Conservation (phyloP, 768 basidiomycete genomes). For the Auricularia sp. region DNA sequence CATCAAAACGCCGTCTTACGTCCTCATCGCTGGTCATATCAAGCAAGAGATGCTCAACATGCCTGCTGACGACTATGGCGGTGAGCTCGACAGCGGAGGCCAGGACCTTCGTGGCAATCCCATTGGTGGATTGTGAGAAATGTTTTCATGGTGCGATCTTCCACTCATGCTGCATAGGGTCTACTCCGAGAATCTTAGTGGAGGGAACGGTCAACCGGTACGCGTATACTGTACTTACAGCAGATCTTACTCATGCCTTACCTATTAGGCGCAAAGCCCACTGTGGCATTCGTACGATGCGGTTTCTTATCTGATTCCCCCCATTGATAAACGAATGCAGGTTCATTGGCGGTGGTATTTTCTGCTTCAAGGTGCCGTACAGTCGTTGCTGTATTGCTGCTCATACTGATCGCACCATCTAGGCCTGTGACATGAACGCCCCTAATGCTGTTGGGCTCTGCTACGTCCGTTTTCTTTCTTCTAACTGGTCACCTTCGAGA, state of each 20-base stretch:
- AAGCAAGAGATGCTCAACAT: constrained; percentile 54
- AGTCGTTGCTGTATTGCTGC: too few relatives aligned
- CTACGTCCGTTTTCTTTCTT: background rate
- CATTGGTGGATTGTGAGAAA: constrained; percentile 43
- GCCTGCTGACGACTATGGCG: constrained; percentile 46
- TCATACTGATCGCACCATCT: constrained; percentile 30
- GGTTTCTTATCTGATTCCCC: constrained; percentile 1
- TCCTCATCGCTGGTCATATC: constrained; percentile 52
- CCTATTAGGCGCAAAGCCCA: constrained; percentile 26
- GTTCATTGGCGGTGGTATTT: constrained; percentile 56
- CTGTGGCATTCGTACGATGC: constrained; percentile 54
- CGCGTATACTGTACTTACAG: constrained; percentile 9
- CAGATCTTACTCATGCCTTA: too few relatives aligned
- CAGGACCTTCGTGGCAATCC: constrained; percentile 56
- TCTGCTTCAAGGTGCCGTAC: constrained; percentile 57
- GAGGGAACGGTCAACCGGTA: constrained; percentile 35
- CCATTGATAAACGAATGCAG: constrained; percentile 25
- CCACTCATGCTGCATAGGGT: constrained; percentile 15
- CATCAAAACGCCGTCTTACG: constrained; percentile 25
- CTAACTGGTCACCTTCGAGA: background rate
- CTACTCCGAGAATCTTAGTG: constrained; percentile 30
- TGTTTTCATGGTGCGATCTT: background rate
- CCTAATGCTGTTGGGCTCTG: constrained; percentile 1
- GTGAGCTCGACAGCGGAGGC: constrained; percentile 61
- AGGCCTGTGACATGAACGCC: constrained; percentile 54